Evolutionary conservation across 768 basidiomycete genomes (phyloP), one percentile per base, ranked within the genome.

Genomic region (Austroboletus eburneus): DNA sequence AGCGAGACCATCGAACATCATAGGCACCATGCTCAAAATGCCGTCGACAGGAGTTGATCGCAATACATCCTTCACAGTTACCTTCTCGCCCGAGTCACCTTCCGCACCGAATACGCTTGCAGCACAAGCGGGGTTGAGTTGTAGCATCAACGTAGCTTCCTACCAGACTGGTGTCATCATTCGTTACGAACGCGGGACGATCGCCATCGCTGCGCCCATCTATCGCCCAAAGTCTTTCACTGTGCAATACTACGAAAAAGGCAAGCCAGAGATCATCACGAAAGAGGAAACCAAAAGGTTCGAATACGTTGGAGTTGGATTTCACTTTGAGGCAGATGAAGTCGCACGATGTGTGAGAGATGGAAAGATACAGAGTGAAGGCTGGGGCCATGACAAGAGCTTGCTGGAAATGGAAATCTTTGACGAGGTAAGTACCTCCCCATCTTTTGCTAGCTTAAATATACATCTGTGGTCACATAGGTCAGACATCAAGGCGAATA

Each of bases 251-350:
- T 72, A 74, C 47, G 75, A 72, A 32, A 72, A 73, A 45, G 77
- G 75, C 1, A 72, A 72, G 36, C 45, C 71, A 9, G 66, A 61
- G 5, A 61, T 61, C 16, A 61, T 75, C 27, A 69, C 69, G 25
- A 71, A 70, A 41, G 83, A 87, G 58, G 85, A 87, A 60, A 80
- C 72, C 38, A 73, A 66, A 48, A 63, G 57, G 22, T 80, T 85
- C 50, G 71, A 79, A 34, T 83, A 83, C 57, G 67, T 74, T 4
- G 88, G 87, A 9, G 71, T 70, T 27, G 91, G 90, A 8, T 88
- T 79, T 85, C 79, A 89, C 63, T 94, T 83, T 65, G 79, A 93
- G 65, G 90, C 91, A 3, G 91, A 94, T 57, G 90, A 93, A 49
- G 89, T 91, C 10, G 91, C 87, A 16, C 67, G 87, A 39, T 88